phyloP scores from a whole-genome alignment of 495 filamentous ascomycete genomes.

The Parathielavia appendiculata region DNA sequence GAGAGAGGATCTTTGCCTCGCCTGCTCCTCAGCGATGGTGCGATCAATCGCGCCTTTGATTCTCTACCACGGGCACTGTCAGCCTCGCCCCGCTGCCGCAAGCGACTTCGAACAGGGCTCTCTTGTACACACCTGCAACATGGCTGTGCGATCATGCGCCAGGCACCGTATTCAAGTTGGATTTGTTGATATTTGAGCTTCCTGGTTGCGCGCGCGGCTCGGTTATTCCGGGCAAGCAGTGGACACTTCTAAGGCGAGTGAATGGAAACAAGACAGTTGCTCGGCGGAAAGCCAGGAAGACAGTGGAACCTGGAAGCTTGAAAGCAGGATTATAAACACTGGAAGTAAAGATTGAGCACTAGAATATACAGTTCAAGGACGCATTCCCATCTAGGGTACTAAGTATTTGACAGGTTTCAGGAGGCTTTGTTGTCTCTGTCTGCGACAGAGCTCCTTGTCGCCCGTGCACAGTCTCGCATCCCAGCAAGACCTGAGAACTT shows the following conservation, averaged over 20 bases:
- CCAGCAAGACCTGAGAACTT: constrained; percentile 1
- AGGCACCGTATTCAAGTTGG: not conserved
- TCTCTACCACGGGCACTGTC: constrained; percentile 49
- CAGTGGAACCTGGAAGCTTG: not conserved
- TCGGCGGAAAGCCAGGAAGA: not conserved
- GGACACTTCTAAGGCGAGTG: not conserved
- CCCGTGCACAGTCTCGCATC: constrained; percentile 1
- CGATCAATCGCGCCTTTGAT: constrained; percentile 81
- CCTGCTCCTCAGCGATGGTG: constrained; percentile 84
- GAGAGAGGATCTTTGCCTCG: constrained; percentile 54
- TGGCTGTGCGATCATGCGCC: not conserved
- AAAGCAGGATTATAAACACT: not conserved
- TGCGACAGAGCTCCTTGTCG: constrained; percentile 1
- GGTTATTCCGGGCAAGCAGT: not conserved
- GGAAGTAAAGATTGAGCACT: no score
- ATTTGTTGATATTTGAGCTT: not conserved
- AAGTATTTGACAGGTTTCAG: no score
- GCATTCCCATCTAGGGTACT: no score
- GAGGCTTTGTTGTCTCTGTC: not conserved
- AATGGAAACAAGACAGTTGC: not conserved
- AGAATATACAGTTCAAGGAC: no score
- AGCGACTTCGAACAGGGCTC: not conserved
- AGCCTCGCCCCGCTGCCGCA: not conserved
- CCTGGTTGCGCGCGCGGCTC: not conserved
- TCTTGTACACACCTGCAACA: constrained; percentile 36